phyloP scores from a whole-genome alignment of 495 filamentous ascomycete genomes.

The Aspergillus sclerotiicarbonarius region DNA sequence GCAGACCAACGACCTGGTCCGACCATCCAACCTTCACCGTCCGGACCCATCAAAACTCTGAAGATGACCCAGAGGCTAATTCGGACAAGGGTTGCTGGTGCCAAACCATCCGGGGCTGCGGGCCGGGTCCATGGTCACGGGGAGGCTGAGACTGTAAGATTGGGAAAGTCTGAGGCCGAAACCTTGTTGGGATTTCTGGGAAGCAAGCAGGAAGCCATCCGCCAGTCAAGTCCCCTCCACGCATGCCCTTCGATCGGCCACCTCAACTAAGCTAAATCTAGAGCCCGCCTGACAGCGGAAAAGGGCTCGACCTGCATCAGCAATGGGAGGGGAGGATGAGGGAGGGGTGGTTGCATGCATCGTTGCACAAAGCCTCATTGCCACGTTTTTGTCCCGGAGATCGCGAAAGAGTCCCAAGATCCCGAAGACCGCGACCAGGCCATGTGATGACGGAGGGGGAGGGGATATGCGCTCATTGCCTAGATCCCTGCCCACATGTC shows the following conservation, averaged over 20 bases:
- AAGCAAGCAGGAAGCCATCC: too few species aligned
- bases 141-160: slow-evolving; percentile 2
- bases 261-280: neutral
- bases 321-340: neutral
- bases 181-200: neutral
- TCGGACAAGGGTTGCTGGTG: neutral
- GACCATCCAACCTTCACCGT: too few species aligned
- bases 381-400: slow-evolving; percentile 10
- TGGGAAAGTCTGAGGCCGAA: neutral
- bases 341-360: slow-evolving; percentile 7
- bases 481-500: neutral
- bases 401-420: neutral
- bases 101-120: slow-evolving; percentile 14
- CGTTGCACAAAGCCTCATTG: slow-evolving; percentile 16
- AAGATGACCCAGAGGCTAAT: slow-evolving; percentile 6
- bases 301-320: slow-evolving; percentile 10
- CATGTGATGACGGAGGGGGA: neutral
- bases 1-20: too few species aligned
- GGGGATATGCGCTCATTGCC: neutral
- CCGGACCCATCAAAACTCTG: neutral
- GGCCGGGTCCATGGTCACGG: slow-evolving; percentile 14
- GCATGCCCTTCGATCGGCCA: neutral
- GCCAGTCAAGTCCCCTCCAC: neutral
- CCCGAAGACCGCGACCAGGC: neutral
- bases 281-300: slow-evolving; percentile 5